Percentiles rank a stretch among this genome's conserved stretches.
These are phyloP conservation scores for Eragrostis curvula DNA, from an alignment of 176 grass and related monocot genomes.

Conservation along the genomic window DNA sequence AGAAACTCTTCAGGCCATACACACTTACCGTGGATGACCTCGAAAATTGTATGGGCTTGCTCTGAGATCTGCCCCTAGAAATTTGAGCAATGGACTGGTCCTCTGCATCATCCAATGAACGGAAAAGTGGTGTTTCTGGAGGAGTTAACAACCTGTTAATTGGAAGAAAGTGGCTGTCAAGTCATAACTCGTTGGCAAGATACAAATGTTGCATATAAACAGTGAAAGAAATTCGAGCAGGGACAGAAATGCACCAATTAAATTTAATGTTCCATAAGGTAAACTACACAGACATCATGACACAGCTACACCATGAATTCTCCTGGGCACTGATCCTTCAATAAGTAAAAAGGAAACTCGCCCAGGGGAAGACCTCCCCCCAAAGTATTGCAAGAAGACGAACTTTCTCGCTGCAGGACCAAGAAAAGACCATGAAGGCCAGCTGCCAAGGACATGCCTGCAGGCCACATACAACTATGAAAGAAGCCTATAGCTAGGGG, in stretches of 20 bases:
- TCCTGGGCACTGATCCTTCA: conserved; percentile 10
- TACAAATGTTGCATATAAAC: neutral
- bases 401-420: conserved; percentile 61
- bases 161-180: conserved; percentile 18
- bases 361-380: conserved; percentile 29
- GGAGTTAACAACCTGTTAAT: conserved; percentile 87
- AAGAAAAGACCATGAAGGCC: too few species aligned
- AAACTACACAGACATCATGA: neutral
- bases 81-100: conserved; percentile 43
- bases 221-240: neutral
- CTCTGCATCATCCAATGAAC: conserved; percentile 80
- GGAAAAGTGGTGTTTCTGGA: conserved; percentile 92
- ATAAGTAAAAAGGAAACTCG: neutral
- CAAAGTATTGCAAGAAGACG: conserved; percentile 58
- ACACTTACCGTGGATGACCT: conserved; percentile 69
- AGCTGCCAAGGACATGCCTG: too few species aligned
- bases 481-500: neutral
- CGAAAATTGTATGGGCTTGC: conserved; percentile 65
- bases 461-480: neutral
- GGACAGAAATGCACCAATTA: neutral
- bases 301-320: neutral
- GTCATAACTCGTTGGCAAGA: conserved; percentile 11
- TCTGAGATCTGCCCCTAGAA: conserved; percentile 75
- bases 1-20: conserved; percentile 21
- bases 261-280: conserved; percentile 5